Evolutionary conservation across 495 filamentous ascomycete genomes (phyloP), one percentile per base, ranked within the genome.

Genomic region (Patellaria atrata): DNA sequence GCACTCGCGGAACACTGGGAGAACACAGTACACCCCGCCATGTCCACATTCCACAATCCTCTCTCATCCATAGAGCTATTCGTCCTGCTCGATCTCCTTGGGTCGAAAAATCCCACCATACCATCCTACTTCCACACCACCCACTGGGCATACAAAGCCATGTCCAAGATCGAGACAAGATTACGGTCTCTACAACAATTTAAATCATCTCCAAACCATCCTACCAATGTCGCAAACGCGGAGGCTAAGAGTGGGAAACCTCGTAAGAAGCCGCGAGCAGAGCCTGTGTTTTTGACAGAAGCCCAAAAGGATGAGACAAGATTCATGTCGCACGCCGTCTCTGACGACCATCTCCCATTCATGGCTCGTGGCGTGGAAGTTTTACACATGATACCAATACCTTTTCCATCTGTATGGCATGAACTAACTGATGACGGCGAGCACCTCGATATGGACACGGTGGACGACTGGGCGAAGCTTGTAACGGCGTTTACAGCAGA

Each of bases 301-400:
- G 22, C 10, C 9, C 12, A 39, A 1, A 34, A 35, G 23, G n/a
- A 18, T 4, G 44, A 38, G 10, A 15, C 43, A 3, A 33, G 19
- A 8, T 35, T 20, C 15, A 37, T 31, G 22, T 9, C 17, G 4
- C 11, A 6, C 1, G 16, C 12, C 27, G 70, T 94, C 2, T 56
- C 71, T 40, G 89, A 97, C 52, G 89, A 97, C 47, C 89, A 97
- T 52, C 47, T 91, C 1, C 89, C 89, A 2, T 97, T 97, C 44
- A 61, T 94, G 56, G 61, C 59, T 7, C 64, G 82, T 8, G 89
- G 89, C 1, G 86, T 97, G 0, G 79, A 91, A 28, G 61, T 94
- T 3, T 50, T 97, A 27, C 89, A 97, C 58, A 40, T 94, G 9
- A 93, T 97, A 21, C 79, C 87, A 5, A 67, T 60, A 7, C 73